phyloP scores from a whole-genome alignment of 208 protist genomes.

The Strigomonas culicis region DNA sequence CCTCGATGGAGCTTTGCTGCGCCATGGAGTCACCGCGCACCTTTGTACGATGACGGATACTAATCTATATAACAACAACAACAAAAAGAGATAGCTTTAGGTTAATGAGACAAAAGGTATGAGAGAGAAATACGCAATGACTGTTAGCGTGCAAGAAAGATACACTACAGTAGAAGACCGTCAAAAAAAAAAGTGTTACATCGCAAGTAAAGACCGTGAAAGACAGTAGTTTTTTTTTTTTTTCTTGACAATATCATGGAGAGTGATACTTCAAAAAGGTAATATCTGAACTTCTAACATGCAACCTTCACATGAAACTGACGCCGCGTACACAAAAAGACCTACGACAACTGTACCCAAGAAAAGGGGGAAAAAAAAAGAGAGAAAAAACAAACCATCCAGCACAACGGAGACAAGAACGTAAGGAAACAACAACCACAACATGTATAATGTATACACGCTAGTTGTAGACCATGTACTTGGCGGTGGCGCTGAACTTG shows the following conservation, averaged over 20 bases:
- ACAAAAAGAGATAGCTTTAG: no score
- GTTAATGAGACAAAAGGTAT: no score
- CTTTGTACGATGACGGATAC: no score
- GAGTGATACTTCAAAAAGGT: slow-evolving; percentile 3
- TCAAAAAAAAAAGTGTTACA: neutral
- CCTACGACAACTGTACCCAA: slow-evolving; percentile 17
- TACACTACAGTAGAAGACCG: neutral
- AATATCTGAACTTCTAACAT: neutral
- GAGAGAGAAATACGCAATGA: no score
- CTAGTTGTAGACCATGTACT: slow-evolving; percentile 99
- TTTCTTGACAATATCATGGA: slow-evolving; percentile 10
- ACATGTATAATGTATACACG: neutral
- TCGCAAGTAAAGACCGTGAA: no score
- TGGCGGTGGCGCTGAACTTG: slow-evolving; percentile 99
- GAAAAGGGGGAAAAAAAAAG: no score
- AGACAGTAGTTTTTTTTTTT: neutral
- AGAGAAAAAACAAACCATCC: neutral
- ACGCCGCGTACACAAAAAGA: neutral
- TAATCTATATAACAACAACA: neutral
- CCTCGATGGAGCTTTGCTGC: slow-evolving; percentile 53
- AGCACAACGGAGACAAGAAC: neutral
- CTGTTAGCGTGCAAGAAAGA: neutral
- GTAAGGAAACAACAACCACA: no score
- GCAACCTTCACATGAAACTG: neutral
- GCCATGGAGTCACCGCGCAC: no score